Evolutionary conservation across 225 moss, liverwort and hornwort genomes (phyloP).

Genomic region (Sphagnum tenellum): DNA sequence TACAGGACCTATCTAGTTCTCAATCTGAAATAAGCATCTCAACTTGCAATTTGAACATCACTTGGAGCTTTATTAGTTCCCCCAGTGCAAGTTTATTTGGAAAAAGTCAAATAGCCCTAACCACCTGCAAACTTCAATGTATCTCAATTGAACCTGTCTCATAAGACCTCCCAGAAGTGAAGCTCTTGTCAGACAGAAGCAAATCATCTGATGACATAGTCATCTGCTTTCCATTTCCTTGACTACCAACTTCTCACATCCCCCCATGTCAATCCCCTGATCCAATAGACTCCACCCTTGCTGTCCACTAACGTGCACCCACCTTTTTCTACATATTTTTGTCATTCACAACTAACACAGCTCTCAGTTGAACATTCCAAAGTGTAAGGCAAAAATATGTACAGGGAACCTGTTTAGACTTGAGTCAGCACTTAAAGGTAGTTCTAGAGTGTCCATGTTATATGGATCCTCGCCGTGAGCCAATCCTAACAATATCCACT

Average conservation of each 20-base stretch:
- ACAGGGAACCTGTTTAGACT: conserved; percentile 33
- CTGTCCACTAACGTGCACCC: neutral
- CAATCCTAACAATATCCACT: conserved; percentile 27
- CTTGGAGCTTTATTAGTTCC: too few relatives aligned
- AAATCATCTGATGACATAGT: too few relatives aligned
- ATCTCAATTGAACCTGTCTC: too few relatives aligned
- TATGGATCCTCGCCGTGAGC: conserved; percentile 14
- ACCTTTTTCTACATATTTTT: neutral
- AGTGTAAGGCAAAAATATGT: conserved; percentile 32
- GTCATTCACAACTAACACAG: conserved; percentile 13
- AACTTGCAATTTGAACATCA: too few relatives aligned
- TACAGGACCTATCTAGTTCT: too few relatives aligned
- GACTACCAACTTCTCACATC: neutral
- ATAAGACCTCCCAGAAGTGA: too few relatives aligned
- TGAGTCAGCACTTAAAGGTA: conserved; percentile 10
- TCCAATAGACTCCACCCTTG: conserved; percentile 3
- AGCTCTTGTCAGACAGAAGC: too few relatives aligned
- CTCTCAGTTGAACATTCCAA: conserved; percentile 19
- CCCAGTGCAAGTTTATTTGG: too few relatives aligned
- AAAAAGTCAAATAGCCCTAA: too few relatives aligned
- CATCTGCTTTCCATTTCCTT: too few relatives aligned
- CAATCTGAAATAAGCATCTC: too few relatives aligned
- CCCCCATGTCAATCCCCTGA: conserved; percentile 1
- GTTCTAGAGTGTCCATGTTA: neutral
- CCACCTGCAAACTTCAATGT: too few relatives aligned